These are phyloP conservation scores for Blastobotrys serpentis DNA, from an alignment of 1,139 yeast species.

Conservation along the genomic window DNA sequence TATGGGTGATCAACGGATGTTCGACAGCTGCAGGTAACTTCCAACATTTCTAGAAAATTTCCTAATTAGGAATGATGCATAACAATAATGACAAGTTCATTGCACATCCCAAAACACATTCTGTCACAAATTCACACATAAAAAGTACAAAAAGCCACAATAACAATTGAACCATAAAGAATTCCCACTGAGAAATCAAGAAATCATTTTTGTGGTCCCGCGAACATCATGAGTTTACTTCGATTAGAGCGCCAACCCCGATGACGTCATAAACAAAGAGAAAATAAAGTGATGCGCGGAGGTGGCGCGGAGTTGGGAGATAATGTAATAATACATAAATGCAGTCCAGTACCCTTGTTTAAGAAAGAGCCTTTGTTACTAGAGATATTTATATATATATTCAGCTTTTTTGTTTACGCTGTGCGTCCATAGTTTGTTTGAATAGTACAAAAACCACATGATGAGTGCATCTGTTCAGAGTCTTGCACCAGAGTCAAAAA, in stretches of 20 bases:
- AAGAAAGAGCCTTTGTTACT: background rate
- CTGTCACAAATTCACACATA: too few relatives aligned
- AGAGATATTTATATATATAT: too few relatives aligned
- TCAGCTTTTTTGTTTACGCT: too few relatives aligned
- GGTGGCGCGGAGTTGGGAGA: background rate
- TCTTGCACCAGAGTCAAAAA: constrained; percentile 6
- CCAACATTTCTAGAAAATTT: background rate
- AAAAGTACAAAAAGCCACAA: too few relatives aligned
- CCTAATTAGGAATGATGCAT: background rate
- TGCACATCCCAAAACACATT: background rate
- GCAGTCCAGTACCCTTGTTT: constrained; percentile 7
- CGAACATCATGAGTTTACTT: too few relatives aligned
- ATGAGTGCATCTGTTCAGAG: background rate
- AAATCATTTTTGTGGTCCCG: too few relatives aligned
- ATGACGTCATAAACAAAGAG: background rate
- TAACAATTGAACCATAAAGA: too few relatives aligned
- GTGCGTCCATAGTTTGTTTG: background rate
- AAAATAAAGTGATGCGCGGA: background rate
- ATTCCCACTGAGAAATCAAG: too few relatives aligned
- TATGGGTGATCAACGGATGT: background rate
- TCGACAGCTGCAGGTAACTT: background rate
- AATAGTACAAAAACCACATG: background rate
- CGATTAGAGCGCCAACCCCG: background rate
- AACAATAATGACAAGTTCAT: background rate
- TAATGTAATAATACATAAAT: background rate